Evolutionary conservation across 257 asterid genomes (phyloP).

Genomic region (Handroanthus guayacan): DNA sequence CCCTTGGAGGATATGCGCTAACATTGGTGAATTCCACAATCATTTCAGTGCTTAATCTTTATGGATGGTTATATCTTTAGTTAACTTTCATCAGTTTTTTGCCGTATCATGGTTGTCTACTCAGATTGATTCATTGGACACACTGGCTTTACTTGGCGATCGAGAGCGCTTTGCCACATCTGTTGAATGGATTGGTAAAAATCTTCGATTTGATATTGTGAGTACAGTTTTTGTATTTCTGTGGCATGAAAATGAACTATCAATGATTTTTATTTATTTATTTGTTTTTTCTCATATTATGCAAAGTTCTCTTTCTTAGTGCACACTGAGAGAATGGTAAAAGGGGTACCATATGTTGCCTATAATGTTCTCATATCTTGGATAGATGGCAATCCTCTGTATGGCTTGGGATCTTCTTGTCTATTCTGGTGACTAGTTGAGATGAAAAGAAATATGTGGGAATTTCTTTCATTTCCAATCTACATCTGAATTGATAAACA

Average conservation of each 20-base stretch:
- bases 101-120: constrained; percentile 26
- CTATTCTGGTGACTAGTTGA: constrained; percentile 4
- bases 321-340: constrained; percentile 2
- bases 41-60: constrained; percentile 21
- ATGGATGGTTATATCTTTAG: constrained; percentile 1
- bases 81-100: constrained; percentile 16
- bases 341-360: background rate
- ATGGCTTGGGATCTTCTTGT: background rate
- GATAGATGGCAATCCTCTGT: background rate
- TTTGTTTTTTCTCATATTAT: background rate
- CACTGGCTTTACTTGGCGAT: constrained; percentile 96
- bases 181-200: constrained; percentile 99
- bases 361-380: background rate
- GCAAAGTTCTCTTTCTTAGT: background rate
- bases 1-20: constrained; percentile 96
- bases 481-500: constrained; percentile 6
- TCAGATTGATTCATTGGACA: constrained; percentile 96
- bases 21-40: constrained; percentile 68
- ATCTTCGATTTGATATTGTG: constrained; percentile 98
- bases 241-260: constrained; percentile 31
- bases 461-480: background rate
- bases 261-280: background rate
- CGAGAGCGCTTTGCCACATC: constrained; percentile 76
- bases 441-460: background rate
- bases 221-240: constrained; percentile 61